Evolutionary conservation across 306 rosid species (phyloP), one percentile per base, ranked within the genome.

Genomic region (Gynostemma pentaphyllum): DNA sequence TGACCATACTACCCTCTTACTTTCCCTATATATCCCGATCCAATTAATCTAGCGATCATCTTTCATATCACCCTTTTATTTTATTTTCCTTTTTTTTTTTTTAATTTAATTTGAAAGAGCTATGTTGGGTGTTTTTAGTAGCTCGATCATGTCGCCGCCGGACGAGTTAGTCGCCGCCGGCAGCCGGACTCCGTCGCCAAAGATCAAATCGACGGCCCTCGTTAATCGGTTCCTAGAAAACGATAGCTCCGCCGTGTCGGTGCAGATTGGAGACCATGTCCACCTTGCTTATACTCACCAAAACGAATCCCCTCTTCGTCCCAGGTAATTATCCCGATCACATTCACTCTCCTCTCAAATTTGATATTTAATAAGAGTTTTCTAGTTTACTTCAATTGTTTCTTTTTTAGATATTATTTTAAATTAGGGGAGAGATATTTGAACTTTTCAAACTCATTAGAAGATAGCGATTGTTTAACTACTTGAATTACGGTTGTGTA

Each of bases 121-220:
- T 21, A 91, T 91, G 98, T 74, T 91, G 82, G 98, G 95, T 2
- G 78, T 91, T 10, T 91, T 91, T 68, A 83, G 96, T 82, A 77
- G 92, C 76, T 78, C 88, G 46, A 68, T 91, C 19, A 79, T 88
- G 19, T 86, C 95, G 2, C 92, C 96, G 32, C 98, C 98, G 36
- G 98, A 88, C 5, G 96, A 91, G 82, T 85, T 91, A 0, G 87
- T 91, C 2, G 84, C 92, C 34, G 98, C 98, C 66, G 98, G 98
- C 29, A 68, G 89, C 86, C 71, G 92, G 23, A 88, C 98, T 0
- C 98, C 98, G 12, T 91, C 98, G 0, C 95, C 98, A 7, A 91
- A 91, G 75, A 79, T 27, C 28, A 72, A 79, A 21, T 69, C 96
- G 26, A 48, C 72, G 9, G 65, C 84, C 28, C 85, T 91, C 70